Evolutionary conservation across 257 asterid genomes (phyloP), one percentile per base, ranked within the genome.

Genomic region (Cynanchum wilfordii): DNA sequence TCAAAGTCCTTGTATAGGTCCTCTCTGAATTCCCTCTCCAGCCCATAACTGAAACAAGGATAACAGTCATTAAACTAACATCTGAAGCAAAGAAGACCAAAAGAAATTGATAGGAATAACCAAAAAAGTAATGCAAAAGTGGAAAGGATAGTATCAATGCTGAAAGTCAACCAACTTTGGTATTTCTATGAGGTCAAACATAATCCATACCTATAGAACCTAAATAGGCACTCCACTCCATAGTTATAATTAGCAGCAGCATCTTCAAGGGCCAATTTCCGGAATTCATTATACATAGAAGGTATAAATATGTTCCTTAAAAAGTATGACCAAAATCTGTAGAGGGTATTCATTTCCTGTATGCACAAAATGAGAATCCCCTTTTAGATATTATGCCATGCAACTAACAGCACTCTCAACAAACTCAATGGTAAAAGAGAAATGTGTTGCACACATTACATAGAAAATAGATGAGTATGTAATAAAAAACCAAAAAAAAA

Each of bases 311-410:
- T 86, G 83, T 86, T 69, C 79, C 98, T 86, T 57, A 94, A 78
- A 83, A 89, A 94, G 86, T 87, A 88, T 29, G 89, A 89, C 97
- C 97, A 94, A 79, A 94, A 94, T 83, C 90, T 79, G 84, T 94
- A 94, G 40, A 94, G 82, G 22, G 89, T 87, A 85, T 91, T 94
- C 99, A 94, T 94, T 86, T 88, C 99, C 99, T 94, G 92, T 95
- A 88, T 13, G 55, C 38, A 73, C 52, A 47, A 42, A 42, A 65
- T 15, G 29, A 58, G 60, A 13, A n/a, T 10, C 12, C 44, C 75
- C 45, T 24, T 65, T 44, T 24, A 74, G 80, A 27, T 44, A 69
- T 54, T 11, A 42, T 15, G 77, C 45, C 25, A 65, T 55, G 83
- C 72, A 63, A 38, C 3, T 30, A 20, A 22, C 25, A 65, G 42